phyloP scores from a whole-genome alignment of 768 basidiomycete genomes.

The Lactifluus piperatus region DNA sequence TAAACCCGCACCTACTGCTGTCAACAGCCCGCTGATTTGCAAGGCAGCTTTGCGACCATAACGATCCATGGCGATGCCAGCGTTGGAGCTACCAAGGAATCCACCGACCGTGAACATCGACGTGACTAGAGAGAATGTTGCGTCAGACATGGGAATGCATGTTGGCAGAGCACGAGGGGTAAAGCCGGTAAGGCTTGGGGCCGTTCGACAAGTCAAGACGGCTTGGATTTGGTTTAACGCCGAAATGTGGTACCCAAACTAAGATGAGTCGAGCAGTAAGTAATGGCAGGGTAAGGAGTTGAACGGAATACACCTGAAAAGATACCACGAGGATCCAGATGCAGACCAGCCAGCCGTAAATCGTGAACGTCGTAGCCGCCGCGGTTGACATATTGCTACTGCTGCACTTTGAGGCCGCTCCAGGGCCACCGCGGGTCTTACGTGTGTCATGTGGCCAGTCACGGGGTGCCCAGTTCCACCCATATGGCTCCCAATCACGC shows the following conservation, averaged over 20 bases:
- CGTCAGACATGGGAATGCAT: slow-evolving; percentile 74
- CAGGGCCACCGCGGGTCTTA: too few relatives aligned
- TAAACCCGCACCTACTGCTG: slow-evolving; percentile 50
- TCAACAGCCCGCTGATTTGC: slow-evolving; percentile 45
- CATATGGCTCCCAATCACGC: neutral
- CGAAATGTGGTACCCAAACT: slow-evolving; percentile 93
- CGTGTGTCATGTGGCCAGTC: too few relatives aligned
- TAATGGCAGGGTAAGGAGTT: neutral
- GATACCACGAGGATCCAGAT: slow-evolving; percentile 58
- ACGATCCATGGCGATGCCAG: slow-evolving; percentile 60
- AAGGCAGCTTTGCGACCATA: slow-evolving; percentile 65
- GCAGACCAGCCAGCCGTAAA: slow-evolving; percentile 56
- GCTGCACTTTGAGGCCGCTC: too few relatives aligned
- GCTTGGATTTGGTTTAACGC: slow-evolving; percentile 84
- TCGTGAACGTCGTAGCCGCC: slow-evolving; percentile 40
- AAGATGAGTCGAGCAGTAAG: neutral
- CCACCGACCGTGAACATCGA: slow-evolving; percentile 85
- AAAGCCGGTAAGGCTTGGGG: slow-evolving; percentile 16
- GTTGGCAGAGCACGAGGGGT: slow-evolving; percentile 41
- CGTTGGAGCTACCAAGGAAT: slow-evolving; percentile 61
- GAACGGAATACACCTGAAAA: slow-evolving; percentile 36
- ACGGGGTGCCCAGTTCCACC: neutral
- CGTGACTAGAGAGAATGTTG: slow-evolving; percentile 75
- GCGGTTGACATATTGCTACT: neutral
- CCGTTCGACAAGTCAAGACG: slow-evolving; percentile 59